Evolutionary conservation across 805 yeast genomes (phyloP).

Genomic region (Lipomyces spencermartinsiae): DNA sequence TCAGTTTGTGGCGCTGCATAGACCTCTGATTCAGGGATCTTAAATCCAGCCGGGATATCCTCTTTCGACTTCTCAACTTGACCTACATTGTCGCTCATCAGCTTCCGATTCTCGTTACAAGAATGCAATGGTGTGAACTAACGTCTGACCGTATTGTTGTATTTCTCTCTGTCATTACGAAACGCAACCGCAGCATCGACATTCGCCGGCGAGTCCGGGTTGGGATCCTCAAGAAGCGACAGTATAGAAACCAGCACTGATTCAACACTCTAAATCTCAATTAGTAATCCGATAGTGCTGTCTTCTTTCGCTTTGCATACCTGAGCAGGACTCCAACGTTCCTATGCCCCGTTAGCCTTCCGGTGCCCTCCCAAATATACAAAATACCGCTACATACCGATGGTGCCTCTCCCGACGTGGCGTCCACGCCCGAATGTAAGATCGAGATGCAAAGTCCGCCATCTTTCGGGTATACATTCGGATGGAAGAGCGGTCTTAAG

Average conservation of each 20-base stretch:
- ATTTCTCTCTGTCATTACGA: constrained; percentile 79
- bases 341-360: constrained; percentile 18
- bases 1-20: constrained; percentile 48
- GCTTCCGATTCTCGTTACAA: background rate
- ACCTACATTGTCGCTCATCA: constrained; percentile 2
- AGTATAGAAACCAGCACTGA: constrained; percentile 87
- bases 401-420: constrained; percentile 63
- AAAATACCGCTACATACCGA: constrained; percentile 26
- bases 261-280: constrained; percentile 71
- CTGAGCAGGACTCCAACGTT: constrained; percentile 59
- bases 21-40: constrained; percentile 71
- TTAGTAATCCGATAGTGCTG: background rate
- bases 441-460: constrained; percentile 93
- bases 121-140: background rate
- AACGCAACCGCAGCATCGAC: constrained; percentile 94
- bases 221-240: constrained; percentile 91
- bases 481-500: constrained; percentile 92
- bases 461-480: constrained; percentile 85
- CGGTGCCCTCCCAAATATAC: background rate
- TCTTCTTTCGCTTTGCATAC: constrained; percentile 7
- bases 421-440: constrained; percentile 89
- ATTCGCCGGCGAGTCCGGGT: constrained; percentile 91
- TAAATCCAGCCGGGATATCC: constrained; percentile 86
- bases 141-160: constrained; percentile 65
- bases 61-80: constrained; percentile 69